These are phyloP conservation scores for Intubia oerlemansii DNA, from an alignment of 2,329 filamentous ascomycete genomes.

Conservation along the genomic window DNA sequence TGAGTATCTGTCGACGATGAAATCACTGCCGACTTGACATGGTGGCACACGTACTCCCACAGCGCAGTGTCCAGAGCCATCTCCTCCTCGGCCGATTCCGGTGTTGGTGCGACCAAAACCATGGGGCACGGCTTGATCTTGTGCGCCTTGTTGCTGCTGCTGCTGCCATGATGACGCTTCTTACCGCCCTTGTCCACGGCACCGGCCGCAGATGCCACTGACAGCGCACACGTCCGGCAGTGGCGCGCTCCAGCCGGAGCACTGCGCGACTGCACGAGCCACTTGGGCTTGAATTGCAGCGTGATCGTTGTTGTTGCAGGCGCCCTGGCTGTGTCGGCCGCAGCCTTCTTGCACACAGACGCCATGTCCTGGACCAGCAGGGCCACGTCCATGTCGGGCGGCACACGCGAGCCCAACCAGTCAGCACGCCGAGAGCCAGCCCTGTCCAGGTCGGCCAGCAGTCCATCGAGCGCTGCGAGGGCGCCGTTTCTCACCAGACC, in stretches of 20 bases:
- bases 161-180: neutral
- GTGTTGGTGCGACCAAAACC: constrained; percentile 5
- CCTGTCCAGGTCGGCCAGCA: constrained; percentile 21
- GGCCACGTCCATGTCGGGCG: constrained; percentile 36
- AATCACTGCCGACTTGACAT: constrained; percentile 14
- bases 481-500: constrained; percentile 20
- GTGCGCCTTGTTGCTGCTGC: constrained; percentile 2
- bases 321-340: neutral
- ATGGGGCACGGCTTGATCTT: constrained; percentile 8
- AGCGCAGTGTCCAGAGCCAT: constrained; percentile 5
- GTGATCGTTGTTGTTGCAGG: constrained; percentile 12
- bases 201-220: constrained; percentile 10
- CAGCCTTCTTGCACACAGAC: constrained; percentile 9
- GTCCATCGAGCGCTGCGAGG: constrained; percentile 26
- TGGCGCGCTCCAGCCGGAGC: constrained; percentile 40
- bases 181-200: neutral
- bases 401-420: constrained; percentile 27
- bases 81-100: constrained; percentile 1
- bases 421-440: constrained; percentile 14
- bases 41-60: constrained; percentile 12
- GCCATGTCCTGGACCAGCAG: constrained; percentile 60
- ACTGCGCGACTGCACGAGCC: constrained; percentile 55
- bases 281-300: constrained; percentile 70
- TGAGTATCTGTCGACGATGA: constrained; percentile 11
- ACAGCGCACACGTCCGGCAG: constrained; percentile 53